Conservation (phyloP, 768 basidiomycete genomes). For the Agaricus sinodeliciosus region DNA sequence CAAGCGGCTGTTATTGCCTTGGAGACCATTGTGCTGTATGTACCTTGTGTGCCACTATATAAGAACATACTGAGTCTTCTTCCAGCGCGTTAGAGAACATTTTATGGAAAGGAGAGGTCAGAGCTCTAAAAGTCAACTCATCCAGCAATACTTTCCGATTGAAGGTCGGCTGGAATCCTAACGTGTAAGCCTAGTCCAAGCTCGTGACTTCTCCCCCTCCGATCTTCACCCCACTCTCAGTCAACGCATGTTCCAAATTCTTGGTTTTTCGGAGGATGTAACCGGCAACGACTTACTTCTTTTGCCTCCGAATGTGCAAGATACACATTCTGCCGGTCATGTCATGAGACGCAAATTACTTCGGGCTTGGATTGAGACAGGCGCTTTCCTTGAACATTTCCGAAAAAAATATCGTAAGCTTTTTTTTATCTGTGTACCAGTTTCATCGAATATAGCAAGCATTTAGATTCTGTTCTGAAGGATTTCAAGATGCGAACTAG, state of each 20-base stretch:
- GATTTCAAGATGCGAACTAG: slow-evolving; percentile 32
- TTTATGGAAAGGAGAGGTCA: slow-evolving; percentile 63
- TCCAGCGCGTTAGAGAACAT: slow-evolving; percentile 68
- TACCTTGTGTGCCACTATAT: not conserved
- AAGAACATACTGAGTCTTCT: not conserved
- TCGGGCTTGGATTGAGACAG: slow-evolving; percentile 75
- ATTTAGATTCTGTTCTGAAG: slow-evolving; percentile 39
- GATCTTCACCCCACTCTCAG: slow-evolving; percentile 17
- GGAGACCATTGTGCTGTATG: slow-evolving; percentile 66
- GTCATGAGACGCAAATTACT: slow-evolving; percentile 56
- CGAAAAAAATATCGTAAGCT: slow-evolving; percentile 37
- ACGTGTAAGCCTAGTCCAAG: slow-evolving; percentile 40
- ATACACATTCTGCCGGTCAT: slow-evolving; percentile 35
- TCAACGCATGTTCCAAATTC: slow-evolving; percentile 35
- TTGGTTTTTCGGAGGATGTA: slow-evolving; percentile 35
- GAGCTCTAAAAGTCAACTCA: slow-evolving; percentile 42
- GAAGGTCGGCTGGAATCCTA: slow-evolving; percentile 61
- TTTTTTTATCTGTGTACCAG: not conserved
- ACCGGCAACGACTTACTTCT: slow-evolving; percentile 38
- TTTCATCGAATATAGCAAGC: not conserved
- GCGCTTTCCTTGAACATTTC: slow-evolving; percentile 60
- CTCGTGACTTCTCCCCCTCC: not conserved
- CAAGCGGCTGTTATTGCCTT: slow-evolving; percentile 48
- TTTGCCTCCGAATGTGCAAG: slow-evolving; percentile 49
- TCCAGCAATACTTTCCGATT: slow-evolving; percentile 45